These are phyloP conservation scores for Curvularia sp. DNA, from an alignment of 2,329 filamentous ascomycete genomes.

Conservation along the genomic window DNA sequence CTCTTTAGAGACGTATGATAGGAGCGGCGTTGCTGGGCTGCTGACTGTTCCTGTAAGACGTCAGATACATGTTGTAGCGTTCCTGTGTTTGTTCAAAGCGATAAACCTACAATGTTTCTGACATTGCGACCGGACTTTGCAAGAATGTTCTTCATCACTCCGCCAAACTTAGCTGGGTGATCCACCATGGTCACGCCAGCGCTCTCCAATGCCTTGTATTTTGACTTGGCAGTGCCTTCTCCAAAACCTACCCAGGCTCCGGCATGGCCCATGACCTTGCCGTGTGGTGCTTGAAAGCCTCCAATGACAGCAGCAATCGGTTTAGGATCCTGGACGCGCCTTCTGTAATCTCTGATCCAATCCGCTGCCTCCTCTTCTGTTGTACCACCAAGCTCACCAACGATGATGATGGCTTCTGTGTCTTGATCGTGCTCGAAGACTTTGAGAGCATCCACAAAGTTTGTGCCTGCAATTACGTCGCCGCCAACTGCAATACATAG, in stretches of 20 bases:
- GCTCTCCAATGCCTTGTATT: conserved; percentile 70
- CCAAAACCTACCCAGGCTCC: conserved; percentile 74
- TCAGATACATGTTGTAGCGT: conserved; percentile 4
- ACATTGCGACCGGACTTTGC: conserved; percentile 53
- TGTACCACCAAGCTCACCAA: conserved; percentile 75
- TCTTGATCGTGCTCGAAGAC: conserved; percentile 71
- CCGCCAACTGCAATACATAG: conserved; percentile 80
- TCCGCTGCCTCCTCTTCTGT: conserved; percentile 75
- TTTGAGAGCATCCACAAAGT: conserved; percentile 73
- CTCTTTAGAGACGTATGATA: conserved; percentile 50
- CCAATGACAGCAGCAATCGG: conserved; percentile 77
- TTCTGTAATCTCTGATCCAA: conserved; percentile 73
- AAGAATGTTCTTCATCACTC: conserved; percentile 69
- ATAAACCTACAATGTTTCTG: conserved; percentile 47
- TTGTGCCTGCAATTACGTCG: conserved; percentile 76
- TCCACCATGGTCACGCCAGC: conserved; percentile 75
- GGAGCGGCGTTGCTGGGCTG: conserved; percentile 58
- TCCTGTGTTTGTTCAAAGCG: background rate
- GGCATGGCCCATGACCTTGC: conserved; percentile 79
- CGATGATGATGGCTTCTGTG: conserved; percentile 74
- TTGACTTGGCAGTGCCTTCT: conserved; percentile 69
- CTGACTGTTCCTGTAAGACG: conserved; percentile 41
- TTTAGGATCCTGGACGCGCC: conserved; percentile 67
- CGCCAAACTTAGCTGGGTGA: conserved; percentile 77
- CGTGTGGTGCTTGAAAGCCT: conserved; percentile 68